phyloP scores from a whole-genome alignment of 192 early-diverging fungal species.

The Backusella morwellensis region DNA sequence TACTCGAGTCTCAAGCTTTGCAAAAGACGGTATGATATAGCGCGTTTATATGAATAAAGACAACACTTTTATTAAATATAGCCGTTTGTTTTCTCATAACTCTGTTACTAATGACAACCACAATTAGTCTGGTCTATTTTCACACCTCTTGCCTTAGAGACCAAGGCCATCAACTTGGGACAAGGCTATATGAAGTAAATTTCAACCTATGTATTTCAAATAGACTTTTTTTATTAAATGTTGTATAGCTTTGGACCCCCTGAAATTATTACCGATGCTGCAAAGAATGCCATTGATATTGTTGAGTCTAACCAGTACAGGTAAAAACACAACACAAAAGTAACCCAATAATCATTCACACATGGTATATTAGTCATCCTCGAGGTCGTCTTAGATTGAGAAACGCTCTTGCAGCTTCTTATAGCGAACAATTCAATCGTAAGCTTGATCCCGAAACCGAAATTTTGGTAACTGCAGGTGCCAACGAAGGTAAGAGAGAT shows the following conservation, averaged over 20 bases:
- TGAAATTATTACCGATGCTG: constrained; percentile 81
- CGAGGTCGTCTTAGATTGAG: constrained; percentile 62
- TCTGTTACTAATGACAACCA: background rate
- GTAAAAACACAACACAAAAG: constrained; percentile 46
- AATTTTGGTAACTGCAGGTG: constrained; percentile 88
- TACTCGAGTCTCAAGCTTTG: constrained; percentile 51
- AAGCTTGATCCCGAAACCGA: constrained; percentile 74
- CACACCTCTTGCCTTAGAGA: constrained; percentile 79
- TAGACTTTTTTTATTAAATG: background rate
- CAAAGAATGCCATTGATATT: constrained; percentile 60
- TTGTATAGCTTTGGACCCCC: constrained; percentile 77
- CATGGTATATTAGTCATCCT: constrained; percentile 42
- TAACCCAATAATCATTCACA: background rate
- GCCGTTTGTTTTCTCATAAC: background rate
- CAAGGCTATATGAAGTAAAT: constrained; percentile 80
- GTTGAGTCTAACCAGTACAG: constrained; percentile 80
- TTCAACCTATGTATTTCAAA: background rate
- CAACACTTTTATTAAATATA: background rate
- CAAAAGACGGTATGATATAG: constrained; percentile 47
- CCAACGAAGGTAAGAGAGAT: constrained; percentile 68
- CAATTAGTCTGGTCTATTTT: constrained; percentile 78
- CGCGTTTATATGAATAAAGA: background rate
- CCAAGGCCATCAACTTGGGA: constrained; percentile 90
- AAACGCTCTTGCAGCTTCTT: constrained; percentile 76
- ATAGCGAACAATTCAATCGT: constrained; percentile 65